Conservation (phyloP, 164 flowering plant genomes). For the Litsea cubeba region DNA sequence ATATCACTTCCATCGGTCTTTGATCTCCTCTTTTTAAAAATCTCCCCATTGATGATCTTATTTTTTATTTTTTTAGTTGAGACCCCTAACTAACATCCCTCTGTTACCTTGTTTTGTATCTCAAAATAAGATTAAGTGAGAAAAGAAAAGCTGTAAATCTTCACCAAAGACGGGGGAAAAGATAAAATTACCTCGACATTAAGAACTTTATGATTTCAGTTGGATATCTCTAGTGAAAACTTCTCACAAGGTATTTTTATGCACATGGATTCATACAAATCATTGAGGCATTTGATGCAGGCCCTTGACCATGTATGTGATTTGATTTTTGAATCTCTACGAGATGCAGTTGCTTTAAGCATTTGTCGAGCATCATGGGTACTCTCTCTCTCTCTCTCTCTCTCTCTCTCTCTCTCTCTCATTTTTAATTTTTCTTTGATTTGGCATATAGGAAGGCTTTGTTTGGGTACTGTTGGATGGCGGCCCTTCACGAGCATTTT, state of each 20-base stretch:
- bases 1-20: no score
- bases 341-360: slow-evolving; percentile 66
- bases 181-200: no score
- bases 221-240: no score
- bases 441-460: slow-evolving; percentile 51
- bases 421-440: neutral
- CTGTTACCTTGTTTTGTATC: neutral
- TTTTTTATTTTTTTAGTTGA: no score
- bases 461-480: slow-evolving; percentile 78
- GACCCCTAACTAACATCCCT: no score
- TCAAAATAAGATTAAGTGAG: neutral
- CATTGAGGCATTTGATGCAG: slow-evolving; percentile 28
- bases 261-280: neutral
- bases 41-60: no score
- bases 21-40: no score
- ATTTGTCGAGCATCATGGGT: slow-evolving; percentile 65
- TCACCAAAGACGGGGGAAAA: no score
- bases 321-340: slow-evolving; percentile 46
- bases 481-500: slow-evolving; percentile 84
- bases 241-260: no score
- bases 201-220: no score
- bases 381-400: slow-evolving; percentile 17
- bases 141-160: no score
- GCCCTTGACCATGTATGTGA: slow-evolving; percentile 58
- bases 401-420: slow-evolving; percentile 1